A percentile compares a stretch with the other conserved stretches of the same genome.
These are phyloP conservation scores for Triticum dicoccoides DNA, from an alignment of 176 grass and related monocot species.

Conservation along the genomic window DNA sequence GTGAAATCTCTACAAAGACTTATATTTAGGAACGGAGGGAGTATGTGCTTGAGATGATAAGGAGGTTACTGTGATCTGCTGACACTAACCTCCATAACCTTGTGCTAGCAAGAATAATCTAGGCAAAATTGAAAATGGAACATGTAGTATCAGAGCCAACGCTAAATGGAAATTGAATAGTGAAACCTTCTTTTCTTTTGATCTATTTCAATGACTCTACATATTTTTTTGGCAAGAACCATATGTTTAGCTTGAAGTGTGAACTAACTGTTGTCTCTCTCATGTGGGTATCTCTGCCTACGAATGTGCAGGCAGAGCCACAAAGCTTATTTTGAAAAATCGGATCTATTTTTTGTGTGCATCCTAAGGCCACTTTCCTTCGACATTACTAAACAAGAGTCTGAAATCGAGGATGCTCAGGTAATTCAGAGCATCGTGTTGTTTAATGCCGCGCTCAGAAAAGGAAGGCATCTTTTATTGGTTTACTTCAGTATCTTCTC, in stretches of 20 bases:
- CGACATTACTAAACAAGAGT: constrained; percentile 82
- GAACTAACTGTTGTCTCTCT: background rate
- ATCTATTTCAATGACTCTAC: background rate
- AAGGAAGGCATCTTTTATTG: background rate
- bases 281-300: background rate
- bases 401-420: constrained; percentile 84
- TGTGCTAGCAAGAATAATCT: background rate
- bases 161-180: background rate
- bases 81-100: background rate
- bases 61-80: background rate
- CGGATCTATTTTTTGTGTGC: constrained; percentile 88
- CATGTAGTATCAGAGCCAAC: background rate
- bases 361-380: constrained; percentile 73
- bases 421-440: constrained; percentile 34
- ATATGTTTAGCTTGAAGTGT: background rate
- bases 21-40: too few relatives aligned
- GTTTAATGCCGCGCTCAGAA: background rate
- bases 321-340: constrained; percentile 86
- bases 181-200: background rate
- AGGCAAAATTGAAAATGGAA: background rate
- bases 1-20: too few relatives aligned
- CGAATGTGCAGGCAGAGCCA: constrained; percentile 83
- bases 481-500: background rate
- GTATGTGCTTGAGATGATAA: background rate
- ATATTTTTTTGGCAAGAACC: background rate